Base-by-base conservation (phyloP, 1,284 basidiomycete species). In the Trametes sp. region DNA sequence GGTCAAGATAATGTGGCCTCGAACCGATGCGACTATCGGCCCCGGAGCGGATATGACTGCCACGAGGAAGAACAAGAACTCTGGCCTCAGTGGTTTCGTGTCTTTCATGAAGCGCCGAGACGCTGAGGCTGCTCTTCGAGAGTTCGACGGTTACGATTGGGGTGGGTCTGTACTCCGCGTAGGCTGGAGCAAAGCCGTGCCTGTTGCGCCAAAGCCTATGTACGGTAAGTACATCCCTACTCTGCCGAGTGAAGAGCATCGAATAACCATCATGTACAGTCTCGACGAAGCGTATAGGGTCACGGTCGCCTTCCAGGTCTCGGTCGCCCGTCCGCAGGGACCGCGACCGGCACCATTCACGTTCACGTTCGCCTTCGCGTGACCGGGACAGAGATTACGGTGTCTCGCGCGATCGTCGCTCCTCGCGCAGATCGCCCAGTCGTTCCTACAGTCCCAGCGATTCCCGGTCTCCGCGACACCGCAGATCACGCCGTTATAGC, bases 1-100 rank as follows among this genome's bases (percentile, higher is more conserved):
- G 92, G 91, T 94, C 58, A 96, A 98, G 81, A 90, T 98, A 64
- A 97, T 98, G 95, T 98, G 95, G 95, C 96, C 95, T 57, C 84
- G 92, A 57, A 83, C 82, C 6, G 90, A 92, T 70, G 80, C 74
- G 4, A 80, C 82, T 2, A 67, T 75, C n/a, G 89, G 89, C 33
- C 88, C 89, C 54, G 92, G 91, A 1, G 83, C 87, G 50, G 88
- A 92, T 59, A 92, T 94, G 83, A 90, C 88, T 26, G 75, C 85
- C 4, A 83, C 88, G 19, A 83, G 93, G 54, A 82, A 88, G 58
- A 82, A 81, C 62, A 87, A 91, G 78, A 87, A 83, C 63, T 73
- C 86, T 10, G 93, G 93, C 13, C 80, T 98, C 41, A 94, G 93
- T 64, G 97, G 96, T 0, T 99, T 98, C 71, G 96, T 99, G 4